Conservation (phyloP, 2,329 filamentous ascomycete species). For the Sporothrix schenckii region DNA sequence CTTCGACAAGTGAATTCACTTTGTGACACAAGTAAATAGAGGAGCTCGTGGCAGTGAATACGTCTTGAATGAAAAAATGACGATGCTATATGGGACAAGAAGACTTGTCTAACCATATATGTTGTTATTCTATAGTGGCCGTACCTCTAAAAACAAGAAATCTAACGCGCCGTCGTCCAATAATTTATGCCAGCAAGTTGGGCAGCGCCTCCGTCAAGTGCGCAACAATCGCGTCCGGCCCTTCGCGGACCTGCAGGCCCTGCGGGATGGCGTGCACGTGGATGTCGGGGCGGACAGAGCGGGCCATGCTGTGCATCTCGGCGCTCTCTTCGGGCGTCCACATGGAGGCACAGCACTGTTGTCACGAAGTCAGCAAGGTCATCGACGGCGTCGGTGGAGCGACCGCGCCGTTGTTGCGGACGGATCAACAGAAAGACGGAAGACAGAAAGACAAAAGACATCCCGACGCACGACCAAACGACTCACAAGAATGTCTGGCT, state of each 20-base stretch:
- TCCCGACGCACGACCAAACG: too few species aligned
- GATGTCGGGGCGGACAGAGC: conserved; percentile 50
- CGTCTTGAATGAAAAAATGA: neutral
- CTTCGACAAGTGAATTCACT: too few species aligned
- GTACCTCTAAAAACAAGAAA: too few species aligned
- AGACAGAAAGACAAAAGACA: too few species aligned
- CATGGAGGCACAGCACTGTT: conserved; percentile 65
- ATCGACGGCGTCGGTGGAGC: neutral
- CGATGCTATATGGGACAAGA: neutral
- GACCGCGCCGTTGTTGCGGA: neutral
- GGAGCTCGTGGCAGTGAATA: neutral
- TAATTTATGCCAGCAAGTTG: conserved; percentile 35
- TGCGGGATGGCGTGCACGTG: conserved; percentile 58
- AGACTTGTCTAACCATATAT: too few species aligned
- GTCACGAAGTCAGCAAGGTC: neutral
- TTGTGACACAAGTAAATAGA: neutral
- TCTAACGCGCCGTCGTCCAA: too few species aligned
- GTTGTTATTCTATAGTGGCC: too few species aligned
- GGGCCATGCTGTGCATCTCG: conserved; percentile 51
- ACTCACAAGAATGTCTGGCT: conserved; percentile 42
- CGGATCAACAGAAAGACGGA: too few species aligned
- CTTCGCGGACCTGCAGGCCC: conserved; percentile 56
- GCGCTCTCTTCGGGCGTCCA: conserved; percentile 53
- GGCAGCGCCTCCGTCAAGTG: conserved; percentile 52
- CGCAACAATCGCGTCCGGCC: conserved; percentile 59